Evolutionary conservation across 2,329 filamentous ascomycete species (phyloP), one percentile per base, ranked within the genome.

Genomic region (Didymella arachidicola): DNA sequence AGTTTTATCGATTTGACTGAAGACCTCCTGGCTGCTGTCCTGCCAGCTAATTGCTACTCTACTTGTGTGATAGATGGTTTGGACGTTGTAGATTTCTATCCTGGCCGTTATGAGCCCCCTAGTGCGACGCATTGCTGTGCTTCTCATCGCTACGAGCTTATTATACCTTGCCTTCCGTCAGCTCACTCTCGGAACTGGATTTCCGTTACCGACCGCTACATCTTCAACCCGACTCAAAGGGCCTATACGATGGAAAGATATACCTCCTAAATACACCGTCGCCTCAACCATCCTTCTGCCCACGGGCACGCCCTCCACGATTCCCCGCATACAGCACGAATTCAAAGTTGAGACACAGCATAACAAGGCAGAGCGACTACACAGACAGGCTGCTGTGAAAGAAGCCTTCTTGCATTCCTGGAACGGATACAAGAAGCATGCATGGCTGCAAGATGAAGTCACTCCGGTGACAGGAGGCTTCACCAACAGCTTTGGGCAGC

Each of bases 371-470:
- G 61, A 75, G 58, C 65, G 76, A 34, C 54, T 74, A 29, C 59
- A 69, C 8, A 65, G 78, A 45, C 70, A 71, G 53, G 56, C 64
- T 10, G 72, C 71, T 38, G 76, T 79, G 7, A 78, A 77, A 51
- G 64, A 72, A 5, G 70, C 70, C 12, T 79, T 79, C 54, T 49
- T 72, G 52, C 75, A 75, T 42, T 72, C 73, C 3, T 79, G 84
- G 80, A 72, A 78, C 12, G 79, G 82, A 27, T 87, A 87, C 70
- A 83, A 79, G 59, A 69, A 78, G 43, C 70, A 81, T 50, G 84
- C 84, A 1, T 86, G 83, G 83, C 70, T 81, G 45, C 74, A 79
- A 16, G 84, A 86, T 60, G 84, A 86, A 70, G 69, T 86, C 8
- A 69, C 73, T 26, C 84, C 84, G 11, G 74, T 86, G 2, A 78